Base-by-base conservation (phyloP, 495 filamentous ascomycete species). In the Tuber microsphaerosporum region DNA sequence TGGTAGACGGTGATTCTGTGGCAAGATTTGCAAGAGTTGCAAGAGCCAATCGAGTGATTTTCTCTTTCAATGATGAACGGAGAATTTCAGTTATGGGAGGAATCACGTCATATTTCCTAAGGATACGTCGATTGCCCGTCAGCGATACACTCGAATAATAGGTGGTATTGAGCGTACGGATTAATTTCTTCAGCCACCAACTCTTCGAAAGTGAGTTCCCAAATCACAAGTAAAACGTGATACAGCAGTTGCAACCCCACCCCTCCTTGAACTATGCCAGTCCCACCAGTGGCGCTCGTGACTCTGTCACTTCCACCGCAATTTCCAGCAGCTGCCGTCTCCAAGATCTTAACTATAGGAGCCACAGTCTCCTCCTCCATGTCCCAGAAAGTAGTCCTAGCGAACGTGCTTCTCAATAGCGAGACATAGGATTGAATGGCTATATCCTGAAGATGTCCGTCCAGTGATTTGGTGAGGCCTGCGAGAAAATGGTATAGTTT, bases 141-240 rank as follows among this genome's bases (percentile, higher is more conserved):
- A 84, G 76, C 71, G 51, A 70, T 73, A 6, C 20, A 19, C 45
- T 70, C 39, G 46, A 71, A 70, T 46, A 46, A 68, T 22, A 20
- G 71, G 31, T 31, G 22, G 41, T 17, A 26, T 22, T 68, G 75
- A 65, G 77, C 81, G 44, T 37, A 83, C 81, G 72, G 74, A 70
- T 83, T 83, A 45, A 83, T 77, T 69, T 82, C 94, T 74, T 95
- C 92, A 37, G 96, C 94, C 76, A 99, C 88, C 10, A 92, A 85
- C 43, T 86, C 92, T 82, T 98, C 96, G 77, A 99, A 99, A 75
- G 92, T 95, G 71, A 98, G 86, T 85, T 98, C 93, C 96, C 96
- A 99, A 37, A 98, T 83, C 20, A 94, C 92, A 51, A 99, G 85
- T 45, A 99, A 87, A 34, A 97, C 92, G 79, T 97, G 93, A 83